Base-by-base conservation (phyloP, 768 basidiomycete species). In the Peribolospora baueri region DNA sequence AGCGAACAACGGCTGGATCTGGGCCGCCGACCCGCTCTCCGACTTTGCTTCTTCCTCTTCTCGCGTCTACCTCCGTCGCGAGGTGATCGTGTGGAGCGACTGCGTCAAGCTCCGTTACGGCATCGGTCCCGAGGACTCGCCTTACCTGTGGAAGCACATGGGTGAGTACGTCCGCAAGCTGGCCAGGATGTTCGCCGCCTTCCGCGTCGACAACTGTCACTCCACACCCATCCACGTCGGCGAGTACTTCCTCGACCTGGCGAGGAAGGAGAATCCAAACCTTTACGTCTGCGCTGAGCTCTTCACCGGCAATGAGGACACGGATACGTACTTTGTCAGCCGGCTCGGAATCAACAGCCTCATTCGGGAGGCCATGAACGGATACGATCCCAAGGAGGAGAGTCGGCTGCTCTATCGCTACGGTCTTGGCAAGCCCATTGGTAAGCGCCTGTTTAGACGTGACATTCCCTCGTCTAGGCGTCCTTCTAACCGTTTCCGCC, bases 1-100 rank as follows among this genome's bases (percentile, higher is more conserved):
- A 39, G 93, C 91, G 5, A 95, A 97, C 68, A 98, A 98, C 65
- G 93, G 93, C 3, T 98, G 93, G 93, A 87, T 98, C 60, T 98
- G 93, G 91, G 71, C 81, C 59, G 90, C 91, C 2, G 80, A 98
- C 64, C 91, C 93, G 0, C 74, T 97, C 11, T 74, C 79, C 59
- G 95, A 95, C 69, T 98, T 98, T 69, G 93, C 91, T 6, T 75
- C 84, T 10, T 75, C 77, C 38, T 82, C 82, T 0, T 97, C 91
- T 36, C 93, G 90, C 66, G 83, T 87, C 0, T 98, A 97, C 68
- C 74, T 95, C 48, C 81, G 87, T 36, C 82, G 93, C 51, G 85
- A 95, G 67, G 87, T 98, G 54, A 95, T 97, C 61, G 86, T 80
- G 37, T 98, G 93, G 93, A 79, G 80, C 48, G 93, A 98, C 67